phyloP scores from a whole-genome alignment of 1,284 basidiomycete genomes.

The Marasmius tenuissimus region DNA sequence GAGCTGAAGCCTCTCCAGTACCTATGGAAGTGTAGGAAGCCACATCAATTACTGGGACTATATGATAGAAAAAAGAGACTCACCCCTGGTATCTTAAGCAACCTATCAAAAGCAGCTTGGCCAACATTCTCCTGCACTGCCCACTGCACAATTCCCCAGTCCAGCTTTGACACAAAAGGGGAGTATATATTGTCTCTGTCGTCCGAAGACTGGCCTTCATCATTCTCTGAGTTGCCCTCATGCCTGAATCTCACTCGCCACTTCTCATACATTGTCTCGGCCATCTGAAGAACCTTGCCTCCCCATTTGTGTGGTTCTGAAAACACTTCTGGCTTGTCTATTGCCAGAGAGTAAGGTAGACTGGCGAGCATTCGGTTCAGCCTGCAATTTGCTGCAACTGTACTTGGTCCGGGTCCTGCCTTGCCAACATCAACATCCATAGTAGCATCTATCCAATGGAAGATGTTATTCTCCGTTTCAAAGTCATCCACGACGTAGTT shows the following conservation, averaged over 20 bases:
- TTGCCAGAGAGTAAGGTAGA: neutral
- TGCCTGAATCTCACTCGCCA: neutral
- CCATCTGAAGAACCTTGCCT: neutral
- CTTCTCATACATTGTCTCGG: neutral
- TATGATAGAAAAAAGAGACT: conserved; percentile 9
- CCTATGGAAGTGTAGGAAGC: neutral
- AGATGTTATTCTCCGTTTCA: neutral
- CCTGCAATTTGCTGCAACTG: neutral
- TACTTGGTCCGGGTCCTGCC: neutral
- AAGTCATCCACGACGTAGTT: too few relatives aligned
- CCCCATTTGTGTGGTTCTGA: neutral
- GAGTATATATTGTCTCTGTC: conserved; percentile 24
- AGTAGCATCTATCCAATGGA: neutral
- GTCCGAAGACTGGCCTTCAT: neutral
- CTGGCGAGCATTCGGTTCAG: neutral
- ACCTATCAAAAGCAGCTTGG: conserved; percentile 28
- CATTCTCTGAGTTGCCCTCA: neutral
- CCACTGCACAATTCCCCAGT: conserved; percentile 34
- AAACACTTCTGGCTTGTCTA: neutral
- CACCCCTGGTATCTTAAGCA: conserved; percentile 30
- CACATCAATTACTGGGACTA: neutral
- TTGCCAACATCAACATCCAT: neutral
- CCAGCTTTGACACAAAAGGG: conserved; percentile 25
- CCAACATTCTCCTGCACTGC: conserved; percentile 29
- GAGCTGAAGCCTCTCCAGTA: conserved; percentile 8